phyloP scores from a whole-genome alignment of 164 flowering plant species.

The Magnolia changhungtana region DNA sequence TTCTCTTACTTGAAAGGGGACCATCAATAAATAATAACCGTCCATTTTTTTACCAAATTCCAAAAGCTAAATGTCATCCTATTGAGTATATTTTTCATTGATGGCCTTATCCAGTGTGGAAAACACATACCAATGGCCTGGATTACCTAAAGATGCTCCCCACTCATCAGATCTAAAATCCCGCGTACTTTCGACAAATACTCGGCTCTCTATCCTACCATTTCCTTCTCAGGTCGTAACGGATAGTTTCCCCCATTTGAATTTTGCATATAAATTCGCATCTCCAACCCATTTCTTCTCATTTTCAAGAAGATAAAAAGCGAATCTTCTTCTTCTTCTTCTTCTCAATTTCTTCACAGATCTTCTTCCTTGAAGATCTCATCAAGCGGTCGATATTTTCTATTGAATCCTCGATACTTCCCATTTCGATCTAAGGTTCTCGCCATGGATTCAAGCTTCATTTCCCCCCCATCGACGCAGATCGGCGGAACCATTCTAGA shows the following conservation, averaged over 20 bases:
- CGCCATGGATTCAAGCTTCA: constrained; percentile 51
- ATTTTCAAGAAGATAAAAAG: neutral
- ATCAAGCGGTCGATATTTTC: constrained; percentile 2
- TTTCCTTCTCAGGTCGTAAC: constrained; percentile 16
- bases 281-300: neutral
- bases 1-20: too few species aligned
- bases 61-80: too few species aligned
- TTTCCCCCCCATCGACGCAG: constrained; percentile 28
- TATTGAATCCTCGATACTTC: neutral
- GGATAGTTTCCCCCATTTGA: constrained; percentile 30
- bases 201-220: neutral
- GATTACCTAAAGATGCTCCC: neutral
- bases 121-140: neutral
- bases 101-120: neutral
- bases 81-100: neutral
- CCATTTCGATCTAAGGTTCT: neutral
- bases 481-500: constrained; percentile 12
- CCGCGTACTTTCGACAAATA: neutral
- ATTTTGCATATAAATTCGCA: neutral
- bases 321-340: too few species aligned
- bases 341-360: neutral
- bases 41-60: too few species aligned
- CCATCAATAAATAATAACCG: too few species aligned
- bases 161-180: neutral
- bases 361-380: neutral